Conservation (phyloP, 2,329 filamentous ascomycete genomes). For the Rutstroemia sydowiana region DNA sequence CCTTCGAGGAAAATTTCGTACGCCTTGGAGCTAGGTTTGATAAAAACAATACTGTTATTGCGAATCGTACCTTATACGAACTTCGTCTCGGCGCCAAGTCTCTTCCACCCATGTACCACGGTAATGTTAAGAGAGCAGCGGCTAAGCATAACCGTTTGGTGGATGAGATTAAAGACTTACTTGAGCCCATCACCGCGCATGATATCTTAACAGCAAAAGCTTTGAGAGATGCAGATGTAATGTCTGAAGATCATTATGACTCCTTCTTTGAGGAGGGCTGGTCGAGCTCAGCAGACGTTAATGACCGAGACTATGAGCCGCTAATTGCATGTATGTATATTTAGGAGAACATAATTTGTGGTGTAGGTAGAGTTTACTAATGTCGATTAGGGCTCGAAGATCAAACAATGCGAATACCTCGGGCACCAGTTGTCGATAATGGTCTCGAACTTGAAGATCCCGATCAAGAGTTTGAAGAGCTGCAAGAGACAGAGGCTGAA, state of each 20-base stretch:
- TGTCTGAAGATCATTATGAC: conserved; percentile 55
- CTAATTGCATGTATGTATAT: conserved; percentile 17
- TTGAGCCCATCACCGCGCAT: conserved; percentile 16
- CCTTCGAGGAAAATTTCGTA: conserved; percentile 55
- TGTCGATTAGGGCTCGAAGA: conserved; percentile 18
- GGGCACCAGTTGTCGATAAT: conserved; percentile 21
- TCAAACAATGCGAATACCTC: conserved; percentile 18
- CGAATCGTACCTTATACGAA: conserved; percentile 58
- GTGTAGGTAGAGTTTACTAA: not conserved
- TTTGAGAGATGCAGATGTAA: conserved; percentile 47
- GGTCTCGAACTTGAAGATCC: conserved; percentile 24
- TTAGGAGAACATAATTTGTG: not conserved
- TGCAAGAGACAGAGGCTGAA: conserved; percentile 20
- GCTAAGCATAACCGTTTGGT: not conserved
- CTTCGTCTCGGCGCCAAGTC: conserved; percentile 36
- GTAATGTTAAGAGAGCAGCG: not conserved
- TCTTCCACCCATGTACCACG: conserved; percentile 18
- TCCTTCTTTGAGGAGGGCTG: conserved; percentile 47
- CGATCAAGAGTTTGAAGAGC: conserved; percentile 25
- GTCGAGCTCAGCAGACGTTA: conserved; percentile 12
- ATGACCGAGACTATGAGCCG: not conserved
- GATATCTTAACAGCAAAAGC: conserved; percentile 45
- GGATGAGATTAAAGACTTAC: not conserved
- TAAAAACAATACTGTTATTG: conserved; percentile 50
- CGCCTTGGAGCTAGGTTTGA: conserved; percentile 39